Percentiles rank a stretch among this genome's conserved stretches.
Evolutionary conservation across 805 yeast species (phyloP).

Genomic region (Ogataea paradorogensis): DNA sequence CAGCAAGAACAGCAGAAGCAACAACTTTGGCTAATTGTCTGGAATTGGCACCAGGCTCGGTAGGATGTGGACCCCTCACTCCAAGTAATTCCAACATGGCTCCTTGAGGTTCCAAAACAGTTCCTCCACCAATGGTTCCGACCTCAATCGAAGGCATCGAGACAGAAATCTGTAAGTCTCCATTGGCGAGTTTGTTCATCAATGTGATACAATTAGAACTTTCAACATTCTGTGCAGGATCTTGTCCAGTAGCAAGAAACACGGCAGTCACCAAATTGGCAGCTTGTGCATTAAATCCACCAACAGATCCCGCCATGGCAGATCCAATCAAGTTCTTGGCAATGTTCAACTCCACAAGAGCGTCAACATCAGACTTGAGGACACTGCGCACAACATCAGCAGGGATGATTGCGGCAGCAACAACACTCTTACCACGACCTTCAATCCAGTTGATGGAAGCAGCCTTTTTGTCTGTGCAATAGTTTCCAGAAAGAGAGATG

Average conservation of each 20-base stretch:
- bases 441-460: constrained; percentile 99
- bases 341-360: constrained; percentile 84
- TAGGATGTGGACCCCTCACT: constrained; percentile 92
- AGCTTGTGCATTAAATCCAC: constrained; percentile 98
- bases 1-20: constrained; percentile 94
- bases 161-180: constrained; percentile 88
- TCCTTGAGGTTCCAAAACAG: constrained; percentile 94
- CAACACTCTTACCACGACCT: constrained; percentile 97
- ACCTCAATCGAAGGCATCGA: constrained; percentile 99
- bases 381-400: constrained; percentile 75
- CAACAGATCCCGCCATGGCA: constrained; percentile 97
- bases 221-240: constrained; percentile 99
- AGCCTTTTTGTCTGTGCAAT: constrained; percentile 96
- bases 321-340: constrained; percentile 91
- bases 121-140: constrained; percentile 99
- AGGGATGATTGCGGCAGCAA: constrained; percentile 92
- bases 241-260: constrained; percentile 94
- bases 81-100: constrained; percentile 94
- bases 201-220: constrained; percentile 95
- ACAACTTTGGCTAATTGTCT: constrained; percentile 88
- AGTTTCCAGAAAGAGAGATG: constrained; percentile 93
- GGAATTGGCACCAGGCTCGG: constrained; percentile 91
- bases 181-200: constrained; percentile 73
- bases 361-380: constrained; percentile 87
- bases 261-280: constrained; percentile 95